These are phyloP conservation scores for Fusarium albosuccineum DNA, from an alignment of 2,329 filamentous ascomycete species.

Conservation along the genomic window DNA sequence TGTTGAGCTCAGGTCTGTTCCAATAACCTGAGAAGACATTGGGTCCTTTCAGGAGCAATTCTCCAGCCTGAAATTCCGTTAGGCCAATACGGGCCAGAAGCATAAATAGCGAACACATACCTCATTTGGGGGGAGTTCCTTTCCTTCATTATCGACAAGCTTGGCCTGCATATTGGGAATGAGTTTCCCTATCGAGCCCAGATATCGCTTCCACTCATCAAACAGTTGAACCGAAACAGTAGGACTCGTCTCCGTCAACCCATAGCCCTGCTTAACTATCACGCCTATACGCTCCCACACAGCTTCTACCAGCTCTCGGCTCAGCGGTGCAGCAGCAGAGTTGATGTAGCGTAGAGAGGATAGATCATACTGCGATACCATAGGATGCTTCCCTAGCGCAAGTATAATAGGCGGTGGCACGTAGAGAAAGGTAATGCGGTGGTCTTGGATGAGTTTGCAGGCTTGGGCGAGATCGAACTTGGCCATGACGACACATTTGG, in stretches of 20 bases:
- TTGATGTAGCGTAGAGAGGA: slow-evolving; percentile 85
- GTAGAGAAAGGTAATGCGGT: slow-evolving; percentile 82
- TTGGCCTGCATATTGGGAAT: slow-evolving; percentile 85
- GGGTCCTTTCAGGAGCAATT: slow-evolving; percentile 82
- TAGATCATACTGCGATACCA: slow-evolving; percentile 85
- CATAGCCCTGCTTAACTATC: slow-evolving; percentile 92
- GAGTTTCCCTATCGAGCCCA: slow-evolving; percentile 83
- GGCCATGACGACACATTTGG: slow-evolving; percentile 77
- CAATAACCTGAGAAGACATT: slow-evolving; percentile 86
- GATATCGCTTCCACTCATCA: slow-evolving; percentile 80
- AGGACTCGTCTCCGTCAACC: slow-evolving; percentile 87
- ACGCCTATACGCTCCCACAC: slow-evolving; percentile 81
- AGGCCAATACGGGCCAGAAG: neutral
- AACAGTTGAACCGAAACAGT: slow-evolving; percentile 80
- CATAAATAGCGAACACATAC: slow-evolving; percentile 36
- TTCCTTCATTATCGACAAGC: slow-evolving; percentile 76
- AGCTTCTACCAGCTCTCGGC: slow-evolving; percentile 80
- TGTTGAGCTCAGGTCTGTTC: slow-evolving; percentile 78
- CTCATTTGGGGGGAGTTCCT: slow-evolving; percentile 67
- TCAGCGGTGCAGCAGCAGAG: slow-evolving; percentile 88
- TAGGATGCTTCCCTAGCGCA: slow-evolving; percentile 81
- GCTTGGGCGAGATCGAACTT: slow-evolving; percentile 86
- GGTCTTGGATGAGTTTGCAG: slow-evolving; percentile 80
- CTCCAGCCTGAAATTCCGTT: slow-evolving; percentile 60
- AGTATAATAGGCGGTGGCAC: slow-evolving; percentile 89